Evolutionary conservation across 1,139 yeast species (phyloP).

Genomic region (Geotrichum europaeum): DNA sequence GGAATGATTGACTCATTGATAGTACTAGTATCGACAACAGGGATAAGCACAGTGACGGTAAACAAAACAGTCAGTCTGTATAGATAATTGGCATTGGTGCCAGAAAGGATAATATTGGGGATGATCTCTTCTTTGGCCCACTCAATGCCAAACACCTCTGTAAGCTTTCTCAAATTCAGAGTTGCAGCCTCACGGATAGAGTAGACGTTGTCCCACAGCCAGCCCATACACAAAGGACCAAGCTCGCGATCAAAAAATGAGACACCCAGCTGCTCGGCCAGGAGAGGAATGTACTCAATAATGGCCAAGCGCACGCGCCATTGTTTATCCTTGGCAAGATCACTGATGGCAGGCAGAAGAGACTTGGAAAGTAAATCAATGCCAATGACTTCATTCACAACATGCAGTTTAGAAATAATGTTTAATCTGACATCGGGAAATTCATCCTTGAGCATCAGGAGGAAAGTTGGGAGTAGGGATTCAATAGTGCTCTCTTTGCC

Average conservation of each 20-base stretch:
- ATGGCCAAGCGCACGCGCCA: conserved; percentile 98
- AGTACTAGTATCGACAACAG: conserved; percentile 45
- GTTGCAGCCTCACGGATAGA: conserved; percentile 98
- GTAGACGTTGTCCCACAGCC: conserved; percentile 98
- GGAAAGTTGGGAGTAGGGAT: conserved; percentile 76
- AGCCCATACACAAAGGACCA: conserved; percentile 84
- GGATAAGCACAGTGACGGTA: conserved; percentile 74
- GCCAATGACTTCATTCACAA: conserved; percentile 92
- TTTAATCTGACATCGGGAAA: conserved; percentile 94
- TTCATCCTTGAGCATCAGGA: conserved; percentile 93
- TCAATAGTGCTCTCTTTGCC: conserved; percentile 83
- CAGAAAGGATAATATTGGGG: conserved; percentile 56
- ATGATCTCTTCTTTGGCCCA: conserved; percentile 91
- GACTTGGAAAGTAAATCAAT: conserved; percentile 81
- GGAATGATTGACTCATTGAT: conserved; percentile 68
- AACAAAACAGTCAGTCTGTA: conserved; percentile 87
- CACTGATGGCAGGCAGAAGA: conserved; percentile 90
- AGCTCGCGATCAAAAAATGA: conserved; percentile 88
- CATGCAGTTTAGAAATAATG: conserved; percentile 84
- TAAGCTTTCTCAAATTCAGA: conserved; percentile 66
- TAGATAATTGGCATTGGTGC: conserved; percentile 62
- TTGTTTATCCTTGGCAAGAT: conserved; percentile 90
- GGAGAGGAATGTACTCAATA: conserved; percentile 89
- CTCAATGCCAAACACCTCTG: conserved; percentile 81
- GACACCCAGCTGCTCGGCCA: conserved; percentile 94